phyloP scores from a whole-genome alignment of 208 protist species.

The Acanthamoeba culbertsoni region DNA sequence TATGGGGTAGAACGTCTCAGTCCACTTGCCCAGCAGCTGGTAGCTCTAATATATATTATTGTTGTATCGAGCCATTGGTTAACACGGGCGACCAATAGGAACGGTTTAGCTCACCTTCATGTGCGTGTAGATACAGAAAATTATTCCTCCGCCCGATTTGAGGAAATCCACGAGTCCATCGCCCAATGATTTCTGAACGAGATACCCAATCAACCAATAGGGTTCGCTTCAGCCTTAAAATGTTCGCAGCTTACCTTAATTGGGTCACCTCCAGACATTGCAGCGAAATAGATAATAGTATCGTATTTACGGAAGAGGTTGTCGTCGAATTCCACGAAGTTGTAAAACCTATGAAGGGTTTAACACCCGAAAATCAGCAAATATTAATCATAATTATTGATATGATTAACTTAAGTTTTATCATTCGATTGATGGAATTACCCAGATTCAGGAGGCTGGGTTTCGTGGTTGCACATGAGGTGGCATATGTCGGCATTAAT shows the following conservation, averaged over 20 bases:
- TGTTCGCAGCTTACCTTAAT: neutral
- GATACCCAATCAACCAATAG: too few relatives aligned
- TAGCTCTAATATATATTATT: neutral
- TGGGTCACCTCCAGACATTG: neutral
- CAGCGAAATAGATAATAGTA: conserved; percentile 8
- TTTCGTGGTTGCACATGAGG: conserved; percentile 1
- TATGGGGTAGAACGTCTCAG: neutral
- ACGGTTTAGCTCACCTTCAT: neutral
- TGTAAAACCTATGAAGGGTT: neutral
- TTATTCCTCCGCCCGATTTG: neutral
- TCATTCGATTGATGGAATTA: neutral
- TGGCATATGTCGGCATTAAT: neutral
- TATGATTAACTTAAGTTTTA: too few relatives aligned
- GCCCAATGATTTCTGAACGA: neutral
- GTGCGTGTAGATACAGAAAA: conserved; percentile 38
- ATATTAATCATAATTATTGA: too few relatives aligned
- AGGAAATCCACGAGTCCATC: neutral
- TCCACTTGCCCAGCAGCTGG: conserved; percentile 20
- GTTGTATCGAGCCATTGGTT: neutral
- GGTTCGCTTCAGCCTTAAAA: neutral
- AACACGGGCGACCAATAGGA: neutral
- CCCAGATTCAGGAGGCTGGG: neutral
- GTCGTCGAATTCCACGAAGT: neutral
- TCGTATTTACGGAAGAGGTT: conserved; percentile 25
- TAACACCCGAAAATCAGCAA: too few relatives aligned